Evolutionary conservation across 2,329 filamentous ascomycete species (phyloP).

Genomic region (Trichoderma koningiopsis): DNA sequence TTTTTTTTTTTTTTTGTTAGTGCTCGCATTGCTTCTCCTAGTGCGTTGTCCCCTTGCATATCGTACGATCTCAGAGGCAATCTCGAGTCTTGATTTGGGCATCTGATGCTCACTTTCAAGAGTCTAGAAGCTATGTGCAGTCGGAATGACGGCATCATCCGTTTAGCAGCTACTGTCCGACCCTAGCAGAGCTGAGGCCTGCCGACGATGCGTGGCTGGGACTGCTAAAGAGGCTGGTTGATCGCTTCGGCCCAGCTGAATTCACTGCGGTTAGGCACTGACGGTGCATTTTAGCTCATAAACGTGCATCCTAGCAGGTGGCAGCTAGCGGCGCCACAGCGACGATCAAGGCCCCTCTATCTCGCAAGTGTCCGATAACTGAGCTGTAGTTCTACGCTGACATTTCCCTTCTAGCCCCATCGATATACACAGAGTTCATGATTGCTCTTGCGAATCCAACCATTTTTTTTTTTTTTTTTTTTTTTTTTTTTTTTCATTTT

Average conservation of each 20-base stretch:
- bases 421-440: too few species aligned
- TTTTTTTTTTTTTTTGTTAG: neutral
- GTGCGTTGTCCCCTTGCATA: neutral
- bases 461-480: too few species aligned
- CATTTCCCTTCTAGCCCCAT: neutral
- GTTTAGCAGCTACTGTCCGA: neutral
- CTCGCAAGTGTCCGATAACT: neutral
- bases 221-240: neutral
- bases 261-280: neutral
- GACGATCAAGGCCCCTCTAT: neutral
- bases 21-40: neutral
- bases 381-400: neutral
- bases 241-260: neutral
- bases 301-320: neutral
- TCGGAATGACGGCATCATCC: neutral
- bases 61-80: neutral
- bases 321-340: constrained; percentile 2
- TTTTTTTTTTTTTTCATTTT: too few species aligned
- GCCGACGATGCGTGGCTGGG: neutral
- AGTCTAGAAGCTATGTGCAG: neutral
- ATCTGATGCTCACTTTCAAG: neutral
- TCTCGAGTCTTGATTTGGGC: neutral
- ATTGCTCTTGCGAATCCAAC: neutral
- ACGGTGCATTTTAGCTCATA: neutral
- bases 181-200: constrained; percentile 14